Base-by-base conservation (phyloP, 192 early-diverging fungal species). In the Coemansia sp. region DNA sequence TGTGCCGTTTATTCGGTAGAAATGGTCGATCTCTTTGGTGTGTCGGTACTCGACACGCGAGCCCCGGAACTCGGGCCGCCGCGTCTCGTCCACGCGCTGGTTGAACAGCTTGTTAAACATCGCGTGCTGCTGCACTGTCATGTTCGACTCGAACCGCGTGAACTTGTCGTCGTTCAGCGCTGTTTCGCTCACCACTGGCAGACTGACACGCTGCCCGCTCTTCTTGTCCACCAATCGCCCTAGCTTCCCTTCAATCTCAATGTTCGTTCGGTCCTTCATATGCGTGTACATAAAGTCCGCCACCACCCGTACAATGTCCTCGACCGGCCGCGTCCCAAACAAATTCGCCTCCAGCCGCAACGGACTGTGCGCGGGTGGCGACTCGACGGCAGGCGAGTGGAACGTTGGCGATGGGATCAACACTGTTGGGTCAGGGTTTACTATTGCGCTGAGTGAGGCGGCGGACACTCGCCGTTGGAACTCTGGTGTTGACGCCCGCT, bases 231-330 rank as follows among this genome's bases (percentile, higher is more conserved):
- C 68, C 19, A 97, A 71, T 43, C 86, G 59, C 6, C 95, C 95
- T 9, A 97, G 81, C 74, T 97, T 97, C n/a, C 90, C 93, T 71
- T 97, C 95, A 64, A 97, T 93, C 60, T 82, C 66, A 41, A 67
- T 68, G 64, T 65, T 76, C 2, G 70, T 52, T 10, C 74, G 67
- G 52, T 76, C 77, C 48, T 82, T 67, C 57, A 85, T 74, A 47
- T 89, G 74, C 39, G 84, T 73, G 45, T 68, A 82, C 52, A 91
- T 60, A 71, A 92, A 90, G 26, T 92, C 85, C 1, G 77, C 80
- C 17, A 92, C 84, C 12, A 80, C 68, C 51, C 72, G 79, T 3
- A 85, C 80, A 43, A 91, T 82, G 52, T 90, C 89, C 48, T 90
- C 86, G 22, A 78, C 58, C 14, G 87, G 88, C 59, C 80, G 75